These are phyloP conservation scores for Multifurca ochricompacta DNA, from an alignment of 768 basidiomycete genomes.

Conservation along the genomic window DNA sequence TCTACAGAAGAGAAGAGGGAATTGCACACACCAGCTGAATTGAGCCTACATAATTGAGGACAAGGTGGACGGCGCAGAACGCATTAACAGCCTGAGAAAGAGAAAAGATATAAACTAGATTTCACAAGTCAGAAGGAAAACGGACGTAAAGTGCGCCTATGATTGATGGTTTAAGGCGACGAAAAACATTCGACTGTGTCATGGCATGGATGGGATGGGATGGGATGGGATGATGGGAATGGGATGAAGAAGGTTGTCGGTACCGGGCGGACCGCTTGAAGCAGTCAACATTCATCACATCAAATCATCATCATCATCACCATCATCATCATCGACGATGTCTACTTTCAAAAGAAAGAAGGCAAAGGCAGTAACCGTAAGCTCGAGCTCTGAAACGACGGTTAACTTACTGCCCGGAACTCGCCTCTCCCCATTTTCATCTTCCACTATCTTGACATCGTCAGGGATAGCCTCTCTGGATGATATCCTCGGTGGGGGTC, in stretches of 20 bases:
- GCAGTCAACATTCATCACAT: too few species aligned
- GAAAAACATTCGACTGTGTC: conserved; percentile 1
- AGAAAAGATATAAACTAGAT: conserved; percentile 29
- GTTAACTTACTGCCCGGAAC: conserved; percentile 45
- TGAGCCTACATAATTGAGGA: conserved; percentile 52
- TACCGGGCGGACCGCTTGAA: too few species aligned
- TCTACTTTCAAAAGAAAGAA: conserved; percentile 76
- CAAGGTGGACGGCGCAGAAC: conserved; percentile 51
- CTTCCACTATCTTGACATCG: conserved; percentile 55
- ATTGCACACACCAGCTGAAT: conserved; percentile 38
- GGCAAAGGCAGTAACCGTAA: too few species aligned
- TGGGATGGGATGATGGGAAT: too few species aligned
- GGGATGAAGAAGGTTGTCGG: too few species aligned
- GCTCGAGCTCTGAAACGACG: conserved; percentile 37
- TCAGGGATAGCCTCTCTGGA: conserved; percentile 91
- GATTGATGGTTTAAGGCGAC: conserved; percentile 8
- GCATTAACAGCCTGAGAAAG: conserved; percentile 35
- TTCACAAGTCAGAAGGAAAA: conserved; percentile 6
- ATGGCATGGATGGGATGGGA: too few species aligned
- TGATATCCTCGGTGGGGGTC: conserved; percentile 87
- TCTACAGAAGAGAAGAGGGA: neutral
- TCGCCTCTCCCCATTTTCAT: conserved; percentile 48
- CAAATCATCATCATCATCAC: too few species aligned
- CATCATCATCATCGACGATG: conserved; percentile 33
- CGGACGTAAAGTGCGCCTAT: conserved; percentile 15